Conservation (phyloP, 2,329 filamentous ascomycete genomes). For the Fusarium compactum region DNA sequence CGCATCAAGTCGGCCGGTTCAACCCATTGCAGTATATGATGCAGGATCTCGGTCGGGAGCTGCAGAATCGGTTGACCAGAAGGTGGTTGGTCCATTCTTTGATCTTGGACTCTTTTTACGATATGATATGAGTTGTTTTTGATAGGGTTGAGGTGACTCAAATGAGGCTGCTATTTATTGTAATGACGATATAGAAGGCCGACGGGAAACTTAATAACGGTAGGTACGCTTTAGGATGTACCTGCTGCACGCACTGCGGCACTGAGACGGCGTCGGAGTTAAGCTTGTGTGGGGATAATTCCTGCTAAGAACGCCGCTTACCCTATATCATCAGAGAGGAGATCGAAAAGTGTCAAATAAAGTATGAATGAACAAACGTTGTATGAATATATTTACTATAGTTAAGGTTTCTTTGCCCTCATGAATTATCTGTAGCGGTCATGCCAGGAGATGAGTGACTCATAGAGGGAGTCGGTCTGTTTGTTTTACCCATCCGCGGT, state of each 20-base stretch:
- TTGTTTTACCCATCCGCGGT: neutral
- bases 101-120: neutral
- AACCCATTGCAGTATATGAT: constrained; percentile 69
- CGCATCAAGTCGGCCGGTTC: constrained; percentile 67
- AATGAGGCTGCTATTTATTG: constrained; percentile 11
- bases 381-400: neutral
- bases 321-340: neutral
- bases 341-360: neutral
- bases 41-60: constrained; percentile 69
- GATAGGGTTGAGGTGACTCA: neutral
- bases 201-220: constrained; percentile 1
- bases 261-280: constrained; percentile 1
- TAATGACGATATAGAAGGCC: constrained; percentile 35
- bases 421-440: neutral
- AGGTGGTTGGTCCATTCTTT: constrained; percentile 15
- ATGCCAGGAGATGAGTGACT: neutral
- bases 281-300: neutral
- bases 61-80: constrained; percentile 16
- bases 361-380: no score
- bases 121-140: neutral
- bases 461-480: neutral
- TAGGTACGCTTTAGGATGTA: neutral
- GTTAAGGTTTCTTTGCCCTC: neutral
- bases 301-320: neutral
- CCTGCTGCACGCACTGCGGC: neutral